Percentiles rank a stretch among this genome's conserved stretches.
Conservation (phyloP, 768 basidiomycete species). For the Lenzites betulinus region DNA sequence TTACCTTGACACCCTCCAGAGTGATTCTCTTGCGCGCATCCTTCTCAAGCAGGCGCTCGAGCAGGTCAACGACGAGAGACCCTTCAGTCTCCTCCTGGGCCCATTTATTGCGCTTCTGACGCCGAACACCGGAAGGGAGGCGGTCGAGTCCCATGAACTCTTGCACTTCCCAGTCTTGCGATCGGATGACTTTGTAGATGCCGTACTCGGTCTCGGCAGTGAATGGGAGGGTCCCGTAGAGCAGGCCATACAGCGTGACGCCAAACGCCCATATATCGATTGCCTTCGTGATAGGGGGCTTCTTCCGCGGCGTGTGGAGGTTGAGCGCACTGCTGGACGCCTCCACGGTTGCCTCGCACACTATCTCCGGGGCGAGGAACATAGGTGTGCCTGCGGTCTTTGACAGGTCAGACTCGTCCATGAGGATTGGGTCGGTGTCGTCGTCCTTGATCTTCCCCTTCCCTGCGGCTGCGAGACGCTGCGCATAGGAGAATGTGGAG, state of each 20-base stretch:
- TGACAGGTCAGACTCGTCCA: conserved; percentile 84
- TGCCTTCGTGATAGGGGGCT: conserved; percentile 78
- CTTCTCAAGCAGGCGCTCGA: conserved; percentile 82
- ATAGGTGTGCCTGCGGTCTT: conserved; percentile 94
- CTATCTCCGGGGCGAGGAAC: conserved; percentile 95
- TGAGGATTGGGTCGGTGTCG: conserved; percentile 59
- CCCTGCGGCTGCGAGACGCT: conserved; percentile 69
- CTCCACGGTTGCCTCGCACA: conserved; percentile 53
- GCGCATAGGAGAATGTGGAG: conserved; percentile 92
- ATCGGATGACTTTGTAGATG: conserved; percentile 79
- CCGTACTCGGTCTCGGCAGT: conserved; percentile 64
- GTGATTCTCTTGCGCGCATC: conserved; percentile 73
- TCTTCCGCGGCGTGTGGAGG: conserved; percentile 34
- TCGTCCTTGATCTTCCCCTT: conserved; percentile 35
- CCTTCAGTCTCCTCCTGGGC: conserved; percentile 50
- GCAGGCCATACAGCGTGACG: conserved; percentile 90
- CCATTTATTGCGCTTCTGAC: conserved; percentile 32
- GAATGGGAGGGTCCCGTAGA: conserved; percentile 89
- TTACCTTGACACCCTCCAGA: conserved; percentile 81
- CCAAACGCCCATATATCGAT: conserved; percentile 99
- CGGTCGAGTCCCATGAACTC: conserved; percentile 72
- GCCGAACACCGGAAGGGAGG: conserved; percentile 64
- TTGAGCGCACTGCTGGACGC: conserved; percentile 36
- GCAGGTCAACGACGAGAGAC: conserved; percentile 62
- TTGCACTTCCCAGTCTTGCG: conserved; percentile 69